Base-by-base conservation (phyloP, 2,329 filamentous ascomycete species). In the Dactylonectria macrodidyma region DNA sequence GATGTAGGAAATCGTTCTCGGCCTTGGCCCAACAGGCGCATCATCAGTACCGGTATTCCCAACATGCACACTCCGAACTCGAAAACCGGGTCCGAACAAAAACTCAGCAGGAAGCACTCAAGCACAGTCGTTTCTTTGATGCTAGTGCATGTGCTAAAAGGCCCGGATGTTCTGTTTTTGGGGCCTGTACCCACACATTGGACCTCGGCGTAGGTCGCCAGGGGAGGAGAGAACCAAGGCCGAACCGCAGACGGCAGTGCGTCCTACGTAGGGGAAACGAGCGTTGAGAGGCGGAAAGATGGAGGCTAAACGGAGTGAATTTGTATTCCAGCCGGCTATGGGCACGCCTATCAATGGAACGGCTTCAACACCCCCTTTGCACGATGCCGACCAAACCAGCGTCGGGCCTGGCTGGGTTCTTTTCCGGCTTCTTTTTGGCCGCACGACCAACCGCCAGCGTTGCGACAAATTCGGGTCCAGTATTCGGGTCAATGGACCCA, bases 401-500 rank as follows among this genome's bases (percentile, higher is more conserved):
- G 30, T 16, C 56, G 41, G 26, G 16, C 36, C 41, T 50, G 44
- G 44, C 47, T 46, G 26, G 26, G 4, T 30, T 30, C 26, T 30
- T 30, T 30, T 30, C 26, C 26, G 26, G 26, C 26, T 30, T 30
- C 26, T 30, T 30, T 61, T 16, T 52, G 36, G 33, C 22, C 51
- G 51, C 54, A 22, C 51, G 34, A 56, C 54, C 19, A 26, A 36
- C 34, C 19, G 34, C 34, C 30, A 58, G 56, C 59, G 58, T 62
- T 59, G 65, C 66, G 61, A 54, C 30, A 30, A 30, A 30, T 30
- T 30, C 26, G 26, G 26, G 26, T 30, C 26, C 26, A 30, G 4
- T 30, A 62, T 58, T 73, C 74, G 74, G 74, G 61, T 76, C 73
- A 76, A 76, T 60, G 74, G 74, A 74, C 73, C 36, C 47, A 61